Conservation (phyloP, 148 eudicot genomes). For the Fagopyrum esculentum region DNA sequence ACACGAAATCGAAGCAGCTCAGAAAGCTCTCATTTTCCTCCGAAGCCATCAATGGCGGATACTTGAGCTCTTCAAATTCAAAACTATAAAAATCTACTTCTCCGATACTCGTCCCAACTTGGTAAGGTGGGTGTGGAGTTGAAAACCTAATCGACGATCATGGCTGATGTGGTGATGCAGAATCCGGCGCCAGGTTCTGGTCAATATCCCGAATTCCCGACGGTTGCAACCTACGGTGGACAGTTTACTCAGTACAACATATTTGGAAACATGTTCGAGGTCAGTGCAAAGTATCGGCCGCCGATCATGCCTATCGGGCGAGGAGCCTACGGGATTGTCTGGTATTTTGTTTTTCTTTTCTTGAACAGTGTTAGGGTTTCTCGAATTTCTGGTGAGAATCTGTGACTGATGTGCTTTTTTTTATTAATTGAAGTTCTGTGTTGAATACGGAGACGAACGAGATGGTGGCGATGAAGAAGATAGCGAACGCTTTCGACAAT, state of each 20-base stretch:
- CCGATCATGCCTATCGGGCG: slow-evolving; percentile 96
- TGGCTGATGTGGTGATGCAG: slow-evolving; percentile 17
- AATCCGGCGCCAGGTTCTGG: slow-evolving; percentile 21
- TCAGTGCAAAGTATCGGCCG: slow-evolving; percentile 73
- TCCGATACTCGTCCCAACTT: neutral
- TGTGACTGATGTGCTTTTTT: neutral
- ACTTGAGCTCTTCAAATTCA: neutral
- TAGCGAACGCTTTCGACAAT: slow-evolving; percentile 90
- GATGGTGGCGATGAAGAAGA: slow-evolving; percentile 95
- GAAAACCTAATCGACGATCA: slow-evolving; percentile 2
- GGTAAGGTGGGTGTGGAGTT: neutral
- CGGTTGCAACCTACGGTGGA: slow-evolving; percentile 52
- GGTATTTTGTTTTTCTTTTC: slow-evolving; percentile 30
- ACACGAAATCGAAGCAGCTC: neutral
- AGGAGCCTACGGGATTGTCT: slow-evolving; percentile 95
- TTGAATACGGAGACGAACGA: slow-evolving; percentile 75
- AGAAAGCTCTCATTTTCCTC: neutral
- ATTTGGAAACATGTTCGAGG: slow-evolving; percentile 60
- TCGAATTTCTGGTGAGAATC: neutral
- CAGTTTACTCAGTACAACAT: slow-evolving; percentile 69
- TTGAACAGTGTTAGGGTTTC: neutral
- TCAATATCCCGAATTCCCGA: slow-evolving; percentile 51
- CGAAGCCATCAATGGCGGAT: neutral
- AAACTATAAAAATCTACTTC: neutral
- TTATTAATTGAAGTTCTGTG: slow-evolving; percentile 50